Evolutionary conservation across 768 basidiomycete species (phyloP), one percentile per base, ranked within the genome.

Genomic region (Phylloporus sp.): DNA sequence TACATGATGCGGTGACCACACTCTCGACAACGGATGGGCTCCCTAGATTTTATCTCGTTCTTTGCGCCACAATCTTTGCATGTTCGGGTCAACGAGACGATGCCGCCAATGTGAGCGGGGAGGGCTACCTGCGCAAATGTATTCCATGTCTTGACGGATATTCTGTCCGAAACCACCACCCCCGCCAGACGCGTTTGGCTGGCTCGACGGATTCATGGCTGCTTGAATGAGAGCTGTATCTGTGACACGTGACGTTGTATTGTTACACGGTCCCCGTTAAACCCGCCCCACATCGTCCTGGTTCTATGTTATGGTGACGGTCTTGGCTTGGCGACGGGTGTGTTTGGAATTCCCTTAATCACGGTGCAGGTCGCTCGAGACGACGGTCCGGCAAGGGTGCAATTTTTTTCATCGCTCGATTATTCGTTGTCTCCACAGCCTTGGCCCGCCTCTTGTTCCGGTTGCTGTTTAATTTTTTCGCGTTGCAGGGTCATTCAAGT

Each of bases 1-100:
- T 96, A 97, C 90, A 98, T 93, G 65, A 98, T 95, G 42, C 95
- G 82, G 68, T 97, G 95, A 4, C 95, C 95, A 61, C 95, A 98
- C 63, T 97, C 92, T 56, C 88, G 78, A 70, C 95, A 98, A 46
- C 95, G 85, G 54, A 97, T 94, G 34, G 91, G 90, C 65, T 98
- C 95, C 49, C 90, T 75, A 8, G 89, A 75, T 67, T 82, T 86
- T 64, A 97, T 92, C 61, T 89, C 85, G 66, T 94, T 96, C 70
- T 87, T 87, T 1, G 85, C 86, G 50, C 90, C 89, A 64, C 94
- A 97, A 63, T 96, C 94, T 91, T 60, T 29, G 38, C 11, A 36
- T 31, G 31, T 24, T 18, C 42, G n/a, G n/a, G 43, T 58, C 57
- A 57, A 46, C 24, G 55, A 41, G 15, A 27, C 24, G 38, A 49